Percentiles rank a stretch among this genome's conserved stretches.
phyloP scores from a whole-genome alignment of 2,329 filamentous ascomycete species.

The Colletotrichum sp. region DNA sequence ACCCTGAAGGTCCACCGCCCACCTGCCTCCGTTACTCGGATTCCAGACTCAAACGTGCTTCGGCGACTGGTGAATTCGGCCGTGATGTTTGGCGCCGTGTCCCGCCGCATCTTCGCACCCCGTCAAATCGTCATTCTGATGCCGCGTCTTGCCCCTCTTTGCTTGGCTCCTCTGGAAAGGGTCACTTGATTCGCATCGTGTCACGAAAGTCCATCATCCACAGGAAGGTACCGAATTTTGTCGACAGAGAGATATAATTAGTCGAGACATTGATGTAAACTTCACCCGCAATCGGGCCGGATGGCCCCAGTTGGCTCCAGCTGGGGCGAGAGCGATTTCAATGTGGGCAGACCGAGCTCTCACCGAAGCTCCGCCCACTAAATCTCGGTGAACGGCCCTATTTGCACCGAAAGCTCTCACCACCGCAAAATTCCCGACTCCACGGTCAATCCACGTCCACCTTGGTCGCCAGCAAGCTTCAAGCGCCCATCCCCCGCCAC shows the following conservation, averaged over 20 bases:
- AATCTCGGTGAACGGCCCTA: constrained; percentile 14
- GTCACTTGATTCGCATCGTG: neutral
- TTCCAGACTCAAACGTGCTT: neutral
- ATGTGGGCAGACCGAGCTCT: neutral
- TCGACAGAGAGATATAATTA: neutral
- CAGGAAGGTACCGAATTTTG: neutral
- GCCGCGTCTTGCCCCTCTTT: neutral
- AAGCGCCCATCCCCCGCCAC: constrained; percentile 2
- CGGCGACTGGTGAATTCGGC: neutral
- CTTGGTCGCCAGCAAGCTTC: constrained; percentile 25
- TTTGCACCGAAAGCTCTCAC: constrained; percentile 6
- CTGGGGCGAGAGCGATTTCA: neutral
- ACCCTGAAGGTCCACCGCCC: neutral
- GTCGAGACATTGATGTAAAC: neutral
- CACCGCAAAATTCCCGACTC: constrained; percentile 14
- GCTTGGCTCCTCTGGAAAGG: neutral
- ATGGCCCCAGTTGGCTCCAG: neutral
- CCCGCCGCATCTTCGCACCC: neutral
- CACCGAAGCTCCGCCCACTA: neutral
- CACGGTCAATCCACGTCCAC: constrained; percentile 23
- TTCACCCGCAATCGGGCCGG: neutral
- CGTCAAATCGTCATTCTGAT: neutral
- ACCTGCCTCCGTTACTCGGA: constrained; percentile 5
- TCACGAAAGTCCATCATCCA: neutral
- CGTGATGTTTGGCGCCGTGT: neutral